Percentiles rank a stretch among this genome's conserved stretches.
These are phyloP conservation scores for Euphorbia corollata DNA, from an alignment of 441 rosid genomes.

Conservation along the genomic window DNA sequence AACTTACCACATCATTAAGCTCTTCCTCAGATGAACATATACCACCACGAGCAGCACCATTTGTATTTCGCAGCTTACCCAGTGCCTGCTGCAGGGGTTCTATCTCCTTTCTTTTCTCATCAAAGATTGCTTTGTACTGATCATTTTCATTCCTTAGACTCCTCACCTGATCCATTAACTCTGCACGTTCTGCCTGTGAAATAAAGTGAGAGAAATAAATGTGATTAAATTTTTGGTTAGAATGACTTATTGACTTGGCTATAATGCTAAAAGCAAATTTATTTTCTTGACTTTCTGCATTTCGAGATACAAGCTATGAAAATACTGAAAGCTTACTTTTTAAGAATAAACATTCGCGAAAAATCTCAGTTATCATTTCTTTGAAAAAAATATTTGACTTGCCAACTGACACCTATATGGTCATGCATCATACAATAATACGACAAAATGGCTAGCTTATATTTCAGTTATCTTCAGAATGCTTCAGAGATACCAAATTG, in stretches of 20 bases:
- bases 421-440: too few relatives aligned
- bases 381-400: too few relatives aligned
- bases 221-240: conserved; percentile 2
- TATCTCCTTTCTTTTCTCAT: conserved; percentile 69
- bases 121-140: conserved; percentile 45
- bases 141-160: conserved; percentile 53
- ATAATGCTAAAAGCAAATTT: too few relatives aligned
- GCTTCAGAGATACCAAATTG: too few relatives aligned
- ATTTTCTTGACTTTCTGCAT: too few relatives aligned
- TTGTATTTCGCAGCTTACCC: conserved; percentile 63
- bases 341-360: too few relatives aligned
- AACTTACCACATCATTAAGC: conserved; percentile 64
- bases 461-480: too few relatives aligned
- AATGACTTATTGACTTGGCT: too few relatives aligned
- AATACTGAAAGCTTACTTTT: background rate
- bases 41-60: conserved; percentile 44
- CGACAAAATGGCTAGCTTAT: too few relatives aligned
- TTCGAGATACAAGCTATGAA: too few relatives aligned
- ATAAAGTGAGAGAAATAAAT: conserved; percentile 12
- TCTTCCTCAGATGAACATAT: conserved; percentile 92
- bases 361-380: too few relatives aligned
- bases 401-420: too few relatives aligned
- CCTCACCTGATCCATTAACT: conserved; percentile 44
- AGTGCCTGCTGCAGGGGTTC: conserved; percentile 86
- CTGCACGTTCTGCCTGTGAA: conserved; percentile 47